phyloP scores from a whole-genome alignment of 2,329 filamentous ascomycete genomes.

The Penicillium thymicola region DNA sequence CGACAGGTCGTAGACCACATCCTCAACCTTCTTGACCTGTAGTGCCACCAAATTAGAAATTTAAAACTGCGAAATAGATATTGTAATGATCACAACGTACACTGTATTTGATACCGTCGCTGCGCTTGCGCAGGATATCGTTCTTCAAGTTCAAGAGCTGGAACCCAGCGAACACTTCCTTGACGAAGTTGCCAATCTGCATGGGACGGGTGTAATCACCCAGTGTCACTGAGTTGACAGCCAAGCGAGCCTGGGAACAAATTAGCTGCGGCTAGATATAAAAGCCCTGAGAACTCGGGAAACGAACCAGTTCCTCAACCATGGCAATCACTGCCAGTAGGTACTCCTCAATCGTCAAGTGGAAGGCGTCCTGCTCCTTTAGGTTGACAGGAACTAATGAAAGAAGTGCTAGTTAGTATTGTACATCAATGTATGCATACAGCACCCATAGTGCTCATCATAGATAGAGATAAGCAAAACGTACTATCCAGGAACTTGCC shows the following conservation, averaged over 20 bases:
- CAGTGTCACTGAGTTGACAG: constrained; percentile 89
- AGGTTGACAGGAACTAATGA: constrained; percentile 78
- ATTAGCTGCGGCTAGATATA: neutral
- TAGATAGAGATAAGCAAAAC: constrained; percentile 19
- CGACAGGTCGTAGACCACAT: constrained; percentile 93
- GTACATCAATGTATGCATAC: neutral
- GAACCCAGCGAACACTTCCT: constrained; percentile 92
- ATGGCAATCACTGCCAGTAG: constrained; percentile 81
- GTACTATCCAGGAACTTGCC: constrained; percentile 71
- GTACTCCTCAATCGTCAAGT: constrained; percentile 96
- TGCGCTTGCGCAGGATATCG: constrained; percentile 79
- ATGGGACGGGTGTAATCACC: constrained; percentile 83
- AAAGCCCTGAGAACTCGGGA: neutral
- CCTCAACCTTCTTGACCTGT: constrained; percentile 91
- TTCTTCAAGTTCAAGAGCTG: constrained; percentile 98
- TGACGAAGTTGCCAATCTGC: constrained; percentile 86
- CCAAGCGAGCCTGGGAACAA: constrained; percentile 64
- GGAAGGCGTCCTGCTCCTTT: constrained; percentile 85
- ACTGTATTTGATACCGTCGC: constrained; percentile 92
- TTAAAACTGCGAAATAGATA: neutral
- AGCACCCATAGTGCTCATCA: neutral
- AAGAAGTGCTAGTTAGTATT: constrained; percentile 1
- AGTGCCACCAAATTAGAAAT: constrained; percentile 1
- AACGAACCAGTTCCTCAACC: constrained; percentile 74
- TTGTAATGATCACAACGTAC: constrained; percentile 33